Conservation (phyloP, 108 stramenopile species). For the Stephanodiscus minutulus region DNA sequence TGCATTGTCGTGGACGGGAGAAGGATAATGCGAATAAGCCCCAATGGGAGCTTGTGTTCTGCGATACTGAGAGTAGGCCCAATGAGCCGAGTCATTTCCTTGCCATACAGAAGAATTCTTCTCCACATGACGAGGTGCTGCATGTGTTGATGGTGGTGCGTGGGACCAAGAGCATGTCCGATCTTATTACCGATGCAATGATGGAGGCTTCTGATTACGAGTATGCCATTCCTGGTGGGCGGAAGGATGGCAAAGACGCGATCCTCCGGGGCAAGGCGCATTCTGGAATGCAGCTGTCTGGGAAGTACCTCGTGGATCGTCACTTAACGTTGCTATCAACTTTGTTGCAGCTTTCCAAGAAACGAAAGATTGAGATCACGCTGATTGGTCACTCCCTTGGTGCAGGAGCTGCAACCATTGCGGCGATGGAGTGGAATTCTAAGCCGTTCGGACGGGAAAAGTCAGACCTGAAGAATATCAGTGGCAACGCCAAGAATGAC, state of each 20-base stretch:
- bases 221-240: constrained; percentile 16
- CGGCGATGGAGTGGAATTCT: constrained; percentile 70
- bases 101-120: constrained; percentile 69
- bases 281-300: constrained; percentile 64
- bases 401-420: constrained; percentile 79
- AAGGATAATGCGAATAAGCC: constrained; percentile 21
- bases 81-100: constrained; percentile 77
- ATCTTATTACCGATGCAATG: constrained; percentile 79
- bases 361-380: constrained; percentile 64
- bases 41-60: constrained; percentile 62
- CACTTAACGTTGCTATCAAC: constrained; percentile 59
- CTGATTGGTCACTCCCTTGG: constrained; percentile 78
- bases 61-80: constrained; percentile 60
- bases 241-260: neutral
- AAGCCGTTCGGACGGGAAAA: constrained; percentile 20
- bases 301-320: constrained; percentile 61
- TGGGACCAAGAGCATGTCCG: constrained; percentile 79
- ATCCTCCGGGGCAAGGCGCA: constrained; percentile 63
- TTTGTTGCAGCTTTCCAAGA: constrained; percentile 51
- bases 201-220: constrained; percentile 65
- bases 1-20: constrained; percentile 10
- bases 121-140: constrained; percentile 47
- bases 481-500: constrained; percentile 10
- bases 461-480: neutral
- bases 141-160: constrained; percentile 79